These are phyloP conservation scores for Rubia tinctorum DNA, from an alignment of 305 asterid species.

Conservation along the genomic window DNA sequence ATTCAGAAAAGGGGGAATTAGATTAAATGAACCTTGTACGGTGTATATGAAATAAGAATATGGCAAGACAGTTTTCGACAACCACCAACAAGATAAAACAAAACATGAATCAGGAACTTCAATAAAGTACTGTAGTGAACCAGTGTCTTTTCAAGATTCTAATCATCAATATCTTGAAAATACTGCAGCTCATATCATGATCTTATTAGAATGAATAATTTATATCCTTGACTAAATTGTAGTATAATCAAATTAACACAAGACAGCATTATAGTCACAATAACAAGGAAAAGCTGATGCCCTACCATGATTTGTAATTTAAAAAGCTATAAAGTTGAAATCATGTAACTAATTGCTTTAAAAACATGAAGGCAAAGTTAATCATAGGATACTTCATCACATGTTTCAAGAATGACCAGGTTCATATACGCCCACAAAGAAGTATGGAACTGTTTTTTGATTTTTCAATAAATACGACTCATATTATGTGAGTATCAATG, in stretches of 20 bases:
- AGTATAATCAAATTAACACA: background rate
- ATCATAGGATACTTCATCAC: background rate
- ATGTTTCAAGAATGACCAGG: background rate
- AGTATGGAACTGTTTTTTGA: background rate
- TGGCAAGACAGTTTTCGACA: background rate
- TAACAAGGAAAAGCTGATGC: too few species aligned
- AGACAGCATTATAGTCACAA: too few species aligned
- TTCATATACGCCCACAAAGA: background rate
- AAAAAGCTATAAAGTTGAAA: too few species aligned
- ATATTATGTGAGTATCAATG: too few species aligned
- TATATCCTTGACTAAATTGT: background rate
- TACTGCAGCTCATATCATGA: background rate
- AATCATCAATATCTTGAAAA: background rate
- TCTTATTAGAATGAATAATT: background rate
- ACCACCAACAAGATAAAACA: background rate
- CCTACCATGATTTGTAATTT: too few species aligned
- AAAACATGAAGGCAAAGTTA: background rate
- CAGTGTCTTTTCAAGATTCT: background rate
- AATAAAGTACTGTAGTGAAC: background rate
- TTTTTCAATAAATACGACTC: background rate
- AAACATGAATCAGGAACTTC: background rate
- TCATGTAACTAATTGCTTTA: background rate
- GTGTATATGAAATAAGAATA: background rate
- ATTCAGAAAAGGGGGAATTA: background rate
- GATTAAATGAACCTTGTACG: background rate